These are phyloP conservation scores for Sclerotinia trifoliorum DNA, from an alignment of 2,329 filamentous ascomycete species.

Conservation along the genomic window DNA sequence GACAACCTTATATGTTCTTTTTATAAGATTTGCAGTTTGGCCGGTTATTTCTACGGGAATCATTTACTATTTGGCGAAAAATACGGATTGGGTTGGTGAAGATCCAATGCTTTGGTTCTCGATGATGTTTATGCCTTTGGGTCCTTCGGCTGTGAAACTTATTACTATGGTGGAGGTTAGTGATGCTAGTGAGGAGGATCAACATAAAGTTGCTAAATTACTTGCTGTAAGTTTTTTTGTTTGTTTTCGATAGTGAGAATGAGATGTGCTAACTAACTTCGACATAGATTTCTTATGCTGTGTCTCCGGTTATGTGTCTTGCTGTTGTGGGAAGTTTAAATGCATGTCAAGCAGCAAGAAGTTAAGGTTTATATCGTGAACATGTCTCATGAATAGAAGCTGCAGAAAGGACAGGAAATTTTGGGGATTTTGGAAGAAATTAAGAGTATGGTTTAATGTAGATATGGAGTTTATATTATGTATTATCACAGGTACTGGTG, in stretches of 20 bases:
- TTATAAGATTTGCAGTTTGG: constrained; percentile 61
- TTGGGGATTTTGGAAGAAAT: background rate
- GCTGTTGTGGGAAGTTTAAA: constrained; percentile 42
- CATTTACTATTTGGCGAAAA: constrained; percentile 54
- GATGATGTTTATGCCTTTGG: constrained; percentile 50
- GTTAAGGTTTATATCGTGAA: background rate
- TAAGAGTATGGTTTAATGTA: background rate
- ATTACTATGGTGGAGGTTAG: constrained; percentile 48
- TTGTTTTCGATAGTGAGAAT: too few relatives aligned
- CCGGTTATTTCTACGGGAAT: constrained; percentile 54
- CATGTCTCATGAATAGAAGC: background rate
- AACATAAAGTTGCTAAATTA: constrained; percentile 47
- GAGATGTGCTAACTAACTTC: background rate
- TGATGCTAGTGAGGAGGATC: constrained; percentile 43
- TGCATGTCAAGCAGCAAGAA: constrained; percentile 37
- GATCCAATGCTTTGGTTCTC: constrained; percentile 67
- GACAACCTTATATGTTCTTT: constrained; percentile 50
- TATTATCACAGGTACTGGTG: too few relatives aligned
- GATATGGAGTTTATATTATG: background rate
- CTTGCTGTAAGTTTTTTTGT: constrained; percentile 41
- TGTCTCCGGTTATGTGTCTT: constrained; percentile 43
- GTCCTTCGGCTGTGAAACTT: constrained; percentile 50
- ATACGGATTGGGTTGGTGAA: constrained; percentile 49
- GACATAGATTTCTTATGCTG: constrained; percentile 41
- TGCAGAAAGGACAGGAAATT: background rate